Evolutionary conservation across 192 early-diverging fungal genomes (phyloP).

Genomic region (Backusella psychrophila): DNA sequence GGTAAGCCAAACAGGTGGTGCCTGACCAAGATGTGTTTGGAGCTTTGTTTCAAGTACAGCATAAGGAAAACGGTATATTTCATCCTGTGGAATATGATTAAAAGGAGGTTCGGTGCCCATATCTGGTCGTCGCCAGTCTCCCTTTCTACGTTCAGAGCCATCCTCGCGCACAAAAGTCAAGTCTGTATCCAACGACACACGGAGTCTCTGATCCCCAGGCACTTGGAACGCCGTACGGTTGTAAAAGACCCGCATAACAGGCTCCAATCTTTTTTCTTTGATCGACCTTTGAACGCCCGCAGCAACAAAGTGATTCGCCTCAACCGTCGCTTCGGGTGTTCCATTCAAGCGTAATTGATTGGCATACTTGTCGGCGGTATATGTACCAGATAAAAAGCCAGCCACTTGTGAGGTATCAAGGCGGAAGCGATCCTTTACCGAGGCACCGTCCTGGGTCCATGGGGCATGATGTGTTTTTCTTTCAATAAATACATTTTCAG

Average conservation of each 20-base stretch:
- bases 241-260: slow-evolving; percentile 86
- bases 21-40: slow-evolving; percentile 75
- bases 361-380: slow-evolving; percentile 40
- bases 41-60: slow-evolving; percentile 89
- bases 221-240: slow-evolving; percentile 98
- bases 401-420: slow-evolving; percentile 91
- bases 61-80: slow-evolving; percentile 76
- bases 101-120: slow-evolving; percentile 78
- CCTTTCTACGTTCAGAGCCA: slow-evolving; percentile 64
- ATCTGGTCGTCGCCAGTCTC: slow-evolving; percentile 92
- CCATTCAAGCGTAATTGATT: background rate
- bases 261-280: slow-evolving; percentile 52
- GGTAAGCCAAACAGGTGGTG: slow-evolving; percentile 79
- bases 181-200: slow-evolving; percentile 95
- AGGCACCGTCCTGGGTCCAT: slow-evolving; percentile 74
- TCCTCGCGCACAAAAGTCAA: slow-evolving; percentile 97
- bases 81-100: slow-evolving; percentile 64
- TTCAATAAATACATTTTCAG: slow-evolving; percentile 26
- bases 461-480: slow-evolving; percentile 35
- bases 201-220: slow-evolving; percentile 91
- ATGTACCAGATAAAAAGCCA: slow-evolving; percentile 72
- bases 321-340: background rate
- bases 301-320: slow-evolving; percentile 42
- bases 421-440: slow-evolving; percentile 89
- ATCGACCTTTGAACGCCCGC: slow-evolving; percentile 55